A percentile compares a stretch with the other conserved stretches of the same genome.
phyloP scores from a whole-genome alignment of 371 early-diverging fungal genomes.

The Saksenaea oblongispora region DNA sequence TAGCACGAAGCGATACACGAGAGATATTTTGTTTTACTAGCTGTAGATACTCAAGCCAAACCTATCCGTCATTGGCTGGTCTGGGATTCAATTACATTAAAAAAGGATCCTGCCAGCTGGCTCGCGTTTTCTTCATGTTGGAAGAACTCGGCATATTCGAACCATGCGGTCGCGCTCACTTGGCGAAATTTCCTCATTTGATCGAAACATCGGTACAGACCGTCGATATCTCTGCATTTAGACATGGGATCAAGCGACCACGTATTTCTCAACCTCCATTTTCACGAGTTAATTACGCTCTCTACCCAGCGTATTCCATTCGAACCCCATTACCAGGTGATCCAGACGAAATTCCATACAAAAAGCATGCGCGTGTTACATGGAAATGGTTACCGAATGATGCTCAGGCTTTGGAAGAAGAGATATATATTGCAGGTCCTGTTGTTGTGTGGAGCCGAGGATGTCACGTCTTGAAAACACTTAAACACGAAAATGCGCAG shows the following conservation, averaged over 20 bases:
- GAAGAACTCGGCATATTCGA: background rate
- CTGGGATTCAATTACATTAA: no score
- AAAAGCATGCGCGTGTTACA: background rate
- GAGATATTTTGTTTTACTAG: no score
- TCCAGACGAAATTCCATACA: background rate
- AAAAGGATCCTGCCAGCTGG: no score
- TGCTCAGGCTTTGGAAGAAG: constrained; percentile 16
- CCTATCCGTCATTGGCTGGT: no score
- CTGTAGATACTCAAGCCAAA: no score
- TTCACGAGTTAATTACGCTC: background rate
- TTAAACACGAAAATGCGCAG: constrained; percentile 15
- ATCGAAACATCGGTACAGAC: constrained; percentile 15
- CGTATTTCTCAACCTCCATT: background rate
- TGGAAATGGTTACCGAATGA: background rate
- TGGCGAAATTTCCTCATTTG: constrained; percentile 23
- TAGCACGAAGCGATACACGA: no score
- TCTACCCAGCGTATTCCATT: background rate
- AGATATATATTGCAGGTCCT: constrained; percentile 14
- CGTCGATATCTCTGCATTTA: background rate
- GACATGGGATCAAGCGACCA: background rate
- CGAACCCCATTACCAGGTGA: background rate
- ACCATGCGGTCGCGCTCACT: constrained; percentile 28
- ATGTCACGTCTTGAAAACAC: constrained; percentile 11
- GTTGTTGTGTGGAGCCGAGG: constrained; percentile 25
- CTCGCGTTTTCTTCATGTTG: background rate